Percentiles rank a stretch among this genome's conserved stretches.
These are phyloP conservation scores for Penium margaritaceum DNA, from an alignment of 139 green algal species.

Conservation along the genomic window DNA sequence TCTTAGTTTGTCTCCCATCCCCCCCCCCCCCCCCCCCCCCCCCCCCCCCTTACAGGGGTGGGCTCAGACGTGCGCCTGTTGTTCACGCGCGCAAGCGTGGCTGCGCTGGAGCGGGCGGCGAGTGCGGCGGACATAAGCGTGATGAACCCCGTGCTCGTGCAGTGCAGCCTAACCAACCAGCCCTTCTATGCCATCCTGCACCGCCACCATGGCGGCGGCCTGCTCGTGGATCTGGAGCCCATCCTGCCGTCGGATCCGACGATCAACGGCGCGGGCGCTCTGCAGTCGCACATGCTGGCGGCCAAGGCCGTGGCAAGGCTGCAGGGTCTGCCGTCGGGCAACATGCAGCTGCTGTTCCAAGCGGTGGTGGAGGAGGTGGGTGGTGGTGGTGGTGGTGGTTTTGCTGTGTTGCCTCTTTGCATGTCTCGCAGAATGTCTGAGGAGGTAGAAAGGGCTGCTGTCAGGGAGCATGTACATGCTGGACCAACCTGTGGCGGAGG, in stretches of 20 bases:
- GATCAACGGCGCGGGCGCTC: conserved; percentile 3
- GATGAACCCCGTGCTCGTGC: conserved; percentile 9
- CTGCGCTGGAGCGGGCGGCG: background rate
- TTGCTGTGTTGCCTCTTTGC: too few species aligned
- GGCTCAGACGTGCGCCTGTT: conserved; percentile 14
- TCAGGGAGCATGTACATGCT: too few species aligned
- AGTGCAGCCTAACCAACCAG: background rate
- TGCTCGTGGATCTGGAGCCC: conserved; percentile 1
- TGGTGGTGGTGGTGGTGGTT: too few species aligned
- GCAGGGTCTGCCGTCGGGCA: conserved; percentile 15
- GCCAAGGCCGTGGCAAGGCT: conserved; percentile 11
- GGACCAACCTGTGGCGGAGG: too few species aligned
- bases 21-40: background rate
- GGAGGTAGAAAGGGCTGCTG: too few species aligned
- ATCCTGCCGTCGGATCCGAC: background rate
- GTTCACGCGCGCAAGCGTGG: conserved; percentile 7
- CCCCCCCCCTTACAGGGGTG: background rate
- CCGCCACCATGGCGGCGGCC: background rate
- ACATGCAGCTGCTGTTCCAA: conserved; percentile 27
- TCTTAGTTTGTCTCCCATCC: background rate
- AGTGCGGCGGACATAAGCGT: background rate
- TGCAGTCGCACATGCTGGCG: conserved; percentile 39
- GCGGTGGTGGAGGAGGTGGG: conserved; percentile 39
- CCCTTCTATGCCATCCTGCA: conserved; percentile 26
- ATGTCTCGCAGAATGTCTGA: too few species aligned